These are phyloP conservation scores for Hemerocallis citrina DNA, from an alignment of 106 monocot genomes.

Conservation along the genomic window DNA sequence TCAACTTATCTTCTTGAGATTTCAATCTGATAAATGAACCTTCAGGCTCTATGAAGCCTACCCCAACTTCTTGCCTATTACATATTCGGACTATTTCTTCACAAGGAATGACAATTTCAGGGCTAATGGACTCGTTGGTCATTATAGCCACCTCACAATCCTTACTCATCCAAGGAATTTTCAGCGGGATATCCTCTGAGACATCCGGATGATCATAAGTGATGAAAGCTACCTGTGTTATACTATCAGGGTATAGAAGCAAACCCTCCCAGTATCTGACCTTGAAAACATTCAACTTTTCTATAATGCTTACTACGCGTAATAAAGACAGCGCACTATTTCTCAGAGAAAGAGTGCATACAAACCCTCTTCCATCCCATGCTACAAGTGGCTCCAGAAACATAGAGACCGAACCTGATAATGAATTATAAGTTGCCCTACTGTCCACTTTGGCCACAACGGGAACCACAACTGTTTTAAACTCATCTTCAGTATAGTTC, in stretches of 20 bases:
- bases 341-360: slow-evolving; percentile 35
- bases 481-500: slow-evolving; percentile 11
- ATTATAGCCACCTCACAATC: slow-evolving; percentile 23
- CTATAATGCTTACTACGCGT: slow-evolving; percentile 29
- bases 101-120: slow-evolving; percentile 28
- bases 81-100: slow-evolving; percentile 7
- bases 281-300: slow-evolving; percentile 27
- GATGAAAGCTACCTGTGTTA: slow-evolving; percentile 43
- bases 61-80: not conserved
- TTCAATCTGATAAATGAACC: not conserved
- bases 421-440: slow-evolving; percentile 14
- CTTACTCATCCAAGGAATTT: slow-evolving; percentile 7
- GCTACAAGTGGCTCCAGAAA: slow-evolving; percentile 24
- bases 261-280: slow-evolving; percentile 46
- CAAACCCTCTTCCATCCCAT: slow-evolving; percentile 15
- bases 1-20: slow-evolving; percentile 11
- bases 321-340: slow-evolving; percentile 36
- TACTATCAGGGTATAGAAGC: slow-evolving; percentile 42
- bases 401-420: slow-evolving; percentile 29
- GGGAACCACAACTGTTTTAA: slow-evolving; percentile 39
- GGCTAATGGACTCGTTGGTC: slow-evolving; percentile 24
- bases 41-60: slow-evolving; percentile 9
- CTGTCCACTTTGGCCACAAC: slow-evolving; percentile 37
- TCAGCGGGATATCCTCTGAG: slow-evolving; percentile 1
- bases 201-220: slow-evolving; percentile 9